A percentile compares a stretch with the other conserved stretches of the same genome.
These are phyloP conservation scores for Cutaneotrichosporon sp. DNA, from an alignment of 1,284 basidiomycete species.

Conservation along the genomic window DNA sequence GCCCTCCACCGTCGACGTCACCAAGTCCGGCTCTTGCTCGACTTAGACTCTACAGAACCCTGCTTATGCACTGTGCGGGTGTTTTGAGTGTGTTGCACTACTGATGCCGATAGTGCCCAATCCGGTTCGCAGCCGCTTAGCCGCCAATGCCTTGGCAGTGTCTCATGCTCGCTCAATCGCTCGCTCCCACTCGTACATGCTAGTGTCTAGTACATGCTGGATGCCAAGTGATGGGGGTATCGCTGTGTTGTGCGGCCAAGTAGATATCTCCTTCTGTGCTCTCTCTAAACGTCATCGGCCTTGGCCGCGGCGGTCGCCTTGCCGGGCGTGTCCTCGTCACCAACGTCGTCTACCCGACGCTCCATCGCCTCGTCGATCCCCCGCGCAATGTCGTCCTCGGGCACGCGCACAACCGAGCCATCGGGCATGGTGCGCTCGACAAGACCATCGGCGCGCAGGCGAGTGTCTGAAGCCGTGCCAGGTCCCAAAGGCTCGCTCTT, in stretches of 20 bases:
- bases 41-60: too few relatives aligned
- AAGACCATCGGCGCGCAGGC: constrained; percentile 34
- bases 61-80: too few relatives aligned
- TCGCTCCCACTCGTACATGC: constrained; percentile 3
- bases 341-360: constrained; percentile 6
- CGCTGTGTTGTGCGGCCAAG: constrained; percentile 1
- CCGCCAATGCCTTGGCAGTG: too few relatives aligned
- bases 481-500: constrained; percentile 38
- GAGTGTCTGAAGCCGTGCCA: constrained; percentile 39
- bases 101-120: too few relatives aligned
- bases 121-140: too few relatives aligned
- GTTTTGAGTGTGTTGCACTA: too few relatives aligned
- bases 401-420: constrained; percentile 31
- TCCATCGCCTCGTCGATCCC: constrained; percentile 35
- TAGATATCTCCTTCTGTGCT: not conserved
- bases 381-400: constrained; percentile 44
- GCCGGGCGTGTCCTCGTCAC: not conserved
- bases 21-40: too few relatives aligned
- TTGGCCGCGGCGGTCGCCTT: not conserved
- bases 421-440: constrained; percentile 39
- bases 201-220: constrained; percentile 5
- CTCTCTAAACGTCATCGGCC: not conserved
- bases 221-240: constrained; percentile 6
- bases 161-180: too few relatives aligned
- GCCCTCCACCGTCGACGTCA: too few relatives aligned